phyloP scores from a whole-genome alignment of 805 yeast genomes.

The Suhomyces canberraensis region DNA sequence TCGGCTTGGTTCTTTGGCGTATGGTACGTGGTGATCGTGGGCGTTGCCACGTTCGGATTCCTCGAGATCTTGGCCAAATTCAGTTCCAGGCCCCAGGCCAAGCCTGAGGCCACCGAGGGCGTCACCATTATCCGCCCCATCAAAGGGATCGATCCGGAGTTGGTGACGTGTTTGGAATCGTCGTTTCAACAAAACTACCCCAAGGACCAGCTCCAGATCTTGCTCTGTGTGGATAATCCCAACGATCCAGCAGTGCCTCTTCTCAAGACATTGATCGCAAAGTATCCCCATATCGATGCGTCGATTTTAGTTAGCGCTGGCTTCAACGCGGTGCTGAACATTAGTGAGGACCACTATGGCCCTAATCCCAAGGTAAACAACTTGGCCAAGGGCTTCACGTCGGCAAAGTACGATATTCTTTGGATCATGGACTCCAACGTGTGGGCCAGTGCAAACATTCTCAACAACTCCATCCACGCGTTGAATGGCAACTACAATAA shows the following conservation, averaged over 20 bases:
- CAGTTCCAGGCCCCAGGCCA: constrained; percentile 17
- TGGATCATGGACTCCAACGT: constrained; percentile 90
- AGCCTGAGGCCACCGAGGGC: constrained; percentile 21
- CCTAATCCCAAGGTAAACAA: constrained; percentile 91
- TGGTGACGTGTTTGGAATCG: constrained; percentile 62
- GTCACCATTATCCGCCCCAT: constrained; percentile 81
- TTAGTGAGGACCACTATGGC: constrained; percentile 55
- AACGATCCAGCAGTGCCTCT: constrained; percentile 64
- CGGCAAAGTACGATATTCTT: constrained; percentile 66
- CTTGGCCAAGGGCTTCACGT: constrained; percentile 71
- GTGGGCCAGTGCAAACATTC: constrained; percentile 65
- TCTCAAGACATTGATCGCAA: constrained; percentile 45
- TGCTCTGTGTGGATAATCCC: constrained; percentile 69
- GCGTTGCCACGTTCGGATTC: constrained; percentile 39
- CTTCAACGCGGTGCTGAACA: constrained; percentile 10
- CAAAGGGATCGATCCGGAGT: constrained; percentile 79
- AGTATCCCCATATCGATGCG: constrained; percentile 58
- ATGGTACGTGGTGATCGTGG: constrained; percentile 40
- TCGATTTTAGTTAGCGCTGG: constrained; percentile 44
- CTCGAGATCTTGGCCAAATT: constrained; percentile 34
- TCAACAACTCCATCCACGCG: constrained; percentile 60
- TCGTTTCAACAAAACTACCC: constrained; percentile 72
- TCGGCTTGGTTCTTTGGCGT: constrained; percentile 19
- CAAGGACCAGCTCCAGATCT: constrained; percentile 52
- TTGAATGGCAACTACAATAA: constrained; percentile 49